Evolutionary conservation across 1,284 basidiomycete genomes (phyloP), one percentile per base, ranked within the genome.

Genomic region (Boletus sp.): DNA sequence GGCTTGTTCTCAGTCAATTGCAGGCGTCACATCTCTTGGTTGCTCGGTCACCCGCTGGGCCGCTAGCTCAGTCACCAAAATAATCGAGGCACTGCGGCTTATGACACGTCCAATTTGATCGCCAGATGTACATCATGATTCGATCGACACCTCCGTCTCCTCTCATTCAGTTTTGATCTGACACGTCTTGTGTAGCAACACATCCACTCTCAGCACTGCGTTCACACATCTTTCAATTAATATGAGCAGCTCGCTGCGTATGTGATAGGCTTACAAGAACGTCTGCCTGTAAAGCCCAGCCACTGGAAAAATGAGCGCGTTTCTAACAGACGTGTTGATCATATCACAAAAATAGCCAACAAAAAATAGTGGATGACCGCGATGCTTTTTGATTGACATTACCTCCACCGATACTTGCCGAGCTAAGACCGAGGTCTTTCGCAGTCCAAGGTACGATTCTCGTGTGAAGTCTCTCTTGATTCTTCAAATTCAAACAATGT

Each of bases 31-130:
- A 44, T 51, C 43, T 36, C 46, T 52, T 51, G 54, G 53, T 65
- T 46, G 24, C 35, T 46, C 56, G 35, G 43, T 53, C 54, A 46
- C 53, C 50, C 48, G 49, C 24, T 24, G 24, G 24, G 24, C 24
- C 24, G 24, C 53, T 51, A 12, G 7, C 50, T 31, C 49, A 47
- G 49, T 54, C 61, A 44, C 61, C 45, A n/a, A 55, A 65, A 55
- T 18, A 62, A 46, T 65, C 68, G 62, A 60, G 54, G 63, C 49
- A 45, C 61, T 71, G 62, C 55, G 55, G 22, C 55, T 60, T 59
- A 51, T 72, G 67, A 68, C 69, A 66, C 53, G 15, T 52, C 61
- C 50, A 59, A 63, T 70, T 72, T 65, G 56, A 68, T 65, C 56
- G 47, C 56, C 60, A 56, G 55, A 48, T 48, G 50, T 45, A 57